Conservation (phyloP, 768 basidiomycete species). For the Trametes maxima region DNA sequence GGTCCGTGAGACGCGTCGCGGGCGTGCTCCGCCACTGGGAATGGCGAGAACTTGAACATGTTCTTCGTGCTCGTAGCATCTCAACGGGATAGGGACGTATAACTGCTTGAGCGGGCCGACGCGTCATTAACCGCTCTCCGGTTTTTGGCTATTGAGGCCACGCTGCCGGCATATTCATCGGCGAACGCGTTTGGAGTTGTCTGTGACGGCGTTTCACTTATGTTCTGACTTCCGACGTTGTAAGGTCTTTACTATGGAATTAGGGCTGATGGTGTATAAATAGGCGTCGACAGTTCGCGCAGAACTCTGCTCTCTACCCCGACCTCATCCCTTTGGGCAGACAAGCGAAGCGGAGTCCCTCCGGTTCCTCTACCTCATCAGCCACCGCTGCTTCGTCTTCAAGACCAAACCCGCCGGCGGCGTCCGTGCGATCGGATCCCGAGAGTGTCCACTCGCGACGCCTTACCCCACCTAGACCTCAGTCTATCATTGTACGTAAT, state of each 20-base stretch:
- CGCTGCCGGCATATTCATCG: not conserved
- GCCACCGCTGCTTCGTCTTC: not conserved
- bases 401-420: not conserved
- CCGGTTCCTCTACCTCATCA: not conserved
- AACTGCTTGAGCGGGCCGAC: not conserved
- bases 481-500: conserved; percentile 17
- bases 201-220: not conserved
- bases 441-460: no score
- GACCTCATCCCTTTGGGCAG: conserved; percentile 17
- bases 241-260: not conserved
- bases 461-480: not conserved
- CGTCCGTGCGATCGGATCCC: not conserved
- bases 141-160: not conserved
- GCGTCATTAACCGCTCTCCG: not conserved
- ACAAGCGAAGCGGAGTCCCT: not conserved
- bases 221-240: no score
- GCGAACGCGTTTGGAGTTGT: not conserved
- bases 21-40: not conserved
- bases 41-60: not conserved
- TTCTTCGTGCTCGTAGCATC: not conserved
- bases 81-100: no score
- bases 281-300: conserved; percentile 21
- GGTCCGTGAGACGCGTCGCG: conserved; percentile 4
- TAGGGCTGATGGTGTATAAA: not conserved
- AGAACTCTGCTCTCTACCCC: conserved; percentile 21